Evolutionary conservation across 2,329 filamentous ascomycete species (phyloP).

Genomic region (Pezicula carpinea): DNA sequence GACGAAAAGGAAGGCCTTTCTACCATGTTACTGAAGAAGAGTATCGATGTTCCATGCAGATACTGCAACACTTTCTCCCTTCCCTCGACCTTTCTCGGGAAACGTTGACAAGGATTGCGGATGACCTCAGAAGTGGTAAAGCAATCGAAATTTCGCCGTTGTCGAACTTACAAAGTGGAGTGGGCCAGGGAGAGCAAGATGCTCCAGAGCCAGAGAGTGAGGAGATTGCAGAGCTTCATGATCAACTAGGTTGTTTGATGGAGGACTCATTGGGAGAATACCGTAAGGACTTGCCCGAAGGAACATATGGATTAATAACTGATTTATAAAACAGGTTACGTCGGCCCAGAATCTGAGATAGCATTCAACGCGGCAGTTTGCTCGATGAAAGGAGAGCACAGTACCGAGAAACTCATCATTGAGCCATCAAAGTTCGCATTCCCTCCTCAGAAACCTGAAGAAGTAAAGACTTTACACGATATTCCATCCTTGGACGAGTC

Average conservation of each 20-base stretch:
- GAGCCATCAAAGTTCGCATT: slow-evolving; percentile 12
- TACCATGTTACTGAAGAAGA: slow-evolving; percentile 20
- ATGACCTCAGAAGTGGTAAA: slow-evolving; percentile 7
- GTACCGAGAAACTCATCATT: slow-evolving; percentile 14
- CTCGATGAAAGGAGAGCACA: slow-evolving; percentile 13
- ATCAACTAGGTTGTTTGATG: slow-evolving; percentile 16
- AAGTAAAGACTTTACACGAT: neutral
- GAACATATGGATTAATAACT: neutral
- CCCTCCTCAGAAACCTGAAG: slow-evolving; percentile 11
- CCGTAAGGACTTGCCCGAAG: slow-evolving; percentile 6
- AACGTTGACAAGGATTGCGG: slow-evolving; percentile 9
- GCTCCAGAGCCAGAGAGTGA: slow-evolving; percentile 5
- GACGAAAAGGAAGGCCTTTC: slow-evolving; percentile 14
- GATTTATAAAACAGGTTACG: slow-evolving; percentile 8
- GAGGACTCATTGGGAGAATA: slow-evolving; percentile 17
- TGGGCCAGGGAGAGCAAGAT: neutral
- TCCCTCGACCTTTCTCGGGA: slow-evolving; percentile 12
- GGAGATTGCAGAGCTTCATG: slow-evolving; percentile 15
- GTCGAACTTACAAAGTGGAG: neutral
- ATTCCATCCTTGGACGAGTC: slow-evolving; percentile 3
- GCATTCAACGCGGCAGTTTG: slow-evolving; percentile 18
- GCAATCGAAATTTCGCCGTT: neutral
- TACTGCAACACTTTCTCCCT: slow-evolving; percentile 13
- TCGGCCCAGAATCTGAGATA: slow-evolving; percentile 16
- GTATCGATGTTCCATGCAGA: slow-evolving; percentile 15